Evolutionary conservation across 2,329 filamentous ascomycete species (phyloP).

Genomic region (Beauveria varroae): DNA sequence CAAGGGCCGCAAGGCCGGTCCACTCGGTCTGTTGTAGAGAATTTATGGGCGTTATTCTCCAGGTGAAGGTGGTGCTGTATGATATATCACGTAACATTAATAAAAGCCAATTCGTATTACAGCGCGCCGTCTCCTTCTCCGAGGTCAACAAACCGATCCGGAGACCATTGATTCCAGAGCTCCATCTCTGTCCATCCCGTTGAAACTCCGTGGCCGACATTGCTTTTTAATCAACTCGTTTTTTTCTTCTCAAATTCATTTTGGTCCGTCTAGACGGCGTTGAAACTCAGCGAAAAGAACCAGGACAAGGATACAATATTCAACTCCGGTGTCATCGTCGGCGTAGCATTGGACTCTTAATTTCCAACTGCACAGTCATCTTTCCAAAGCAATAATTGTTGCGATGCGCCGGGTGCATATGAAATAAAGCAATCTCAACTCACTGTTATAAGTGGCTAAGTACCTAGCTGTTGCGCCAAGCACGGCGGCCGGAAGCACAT

Average conservation of each 20-base stretch:
- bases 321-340: neutral
- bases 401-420: neutral
- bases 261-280: too few species aligned
- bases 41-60: neutral
- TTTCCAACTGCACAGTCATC: neutral
- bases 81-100: slow-evolving; percentile 4
- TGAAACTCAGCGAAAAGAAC: too few species aligned
- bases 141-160: neutral
- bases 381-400: neutral
- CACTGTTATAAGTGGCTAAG: neutral
- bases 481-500: neutral
- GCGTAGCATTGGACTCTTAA: neutral
- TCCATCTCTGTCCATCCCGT: neutral
- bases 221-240: neutral
- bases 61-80: neutral
- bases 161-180: neutral
- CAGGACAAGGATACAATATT: too few species aligned
- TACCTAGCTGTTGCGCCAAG: neutral
- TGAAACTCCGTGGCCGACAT: neutral
- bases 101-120: neutral
- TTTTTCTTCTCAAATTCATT: neutral
- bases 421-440: neutral
- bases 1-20: neutral
- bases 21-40: neutral
- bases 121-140: neutral